Percentiles rank a stretch among this genome's conserved stretches.
Conservation (phyloP, 2,329 filamentous ascomycete genomes). For the Penicillium sp. region DNA sequence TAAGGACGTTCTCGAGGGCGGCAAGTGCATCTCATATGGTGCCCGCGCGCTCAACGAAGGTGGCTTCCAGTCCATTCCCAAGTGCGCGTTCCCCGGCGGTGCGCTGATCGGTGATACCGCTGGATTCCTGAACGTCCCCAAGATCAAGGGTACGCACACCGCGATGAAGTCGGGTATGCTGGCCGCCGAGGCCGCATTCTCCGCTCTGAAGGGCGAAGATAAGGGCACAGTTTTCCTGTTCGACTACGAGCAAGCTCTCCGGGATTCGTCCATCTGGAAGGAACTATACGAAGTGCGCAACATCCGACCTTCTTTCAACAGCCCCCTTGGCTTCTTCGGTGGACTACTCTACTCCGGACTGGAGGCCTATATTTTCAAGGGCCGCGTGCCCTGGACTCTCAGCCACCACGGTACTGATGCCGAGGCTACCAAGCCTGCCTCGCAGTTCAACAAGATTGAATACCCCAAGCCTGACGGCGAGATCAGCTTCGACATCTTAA, state of each 20-base stretch:
- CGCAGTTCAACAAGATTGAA: conserved; percentile 82
- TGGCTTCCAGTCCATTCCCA: conserved; percentile 96
- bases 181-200: conserved; percentile 86
- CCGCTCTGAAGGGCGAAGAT: conserved; percentile 63
- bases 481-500: conserved; percentile 94
- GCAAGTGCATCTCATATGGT: conserved; percentile 96
- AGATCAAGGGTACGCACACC: conserved; percentile 97
- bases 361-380: conserved; percentile 84
- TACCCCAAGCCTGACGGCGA: conserved; percentile 96
- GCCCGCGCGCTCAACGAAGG: conserved; percentile 90
- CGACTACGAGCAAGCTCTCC: conserved; percentile 87
- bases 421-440: conserved; percentile 75
- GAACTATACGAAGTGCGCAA: conserved; percentile 95
- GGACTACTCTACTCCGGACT: conserved; percentile 91
- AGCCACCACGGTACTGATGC: conserved; percentile 80
- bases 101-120: conserved; percentile 95
- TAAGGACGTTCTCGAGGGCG: conserved; percentile 81
- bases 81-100: conserved; percentile 93
- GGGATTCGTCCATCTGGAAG: conserved; percentile 86
- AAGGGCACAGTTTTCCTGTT: conserved; percentile 83
- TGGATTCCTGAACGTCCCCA: conserved; percentile 95
- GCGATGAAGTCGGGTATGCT: conserved; percentile 98
- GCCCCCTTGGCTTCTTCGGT: conserved; percentile 80
- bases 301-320: conserved; percentile 94
- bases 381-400: conserved; percentile 86